Base-by-base conservation (phyloP, 1,139 yeast species). In the Taphrina pruni region DNA sequence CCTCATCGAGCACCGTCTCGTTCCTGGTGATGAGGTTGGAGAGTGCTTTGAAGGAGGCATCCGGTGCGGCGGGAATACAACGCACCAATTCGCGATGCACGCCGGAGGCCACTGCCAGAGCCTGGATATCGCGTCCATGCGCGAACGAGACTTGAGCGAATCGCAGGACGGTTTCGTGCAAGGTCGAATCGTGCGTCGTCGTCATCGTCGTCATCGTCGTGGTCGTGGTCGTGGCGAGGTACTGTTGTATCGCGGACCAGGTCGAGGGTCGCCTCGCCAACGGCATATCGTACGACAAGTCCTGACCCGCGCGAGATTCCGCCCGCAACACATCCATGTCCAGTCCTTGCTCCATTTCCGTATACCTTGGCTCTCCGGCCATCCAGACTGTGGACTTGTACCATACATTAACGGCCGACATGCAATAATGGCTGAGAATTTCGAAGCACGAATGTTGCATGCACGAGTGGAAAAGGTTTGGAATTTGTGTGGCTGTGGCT, bases 21-120 rank as follows among this genome's bases (percentile, higher is more conserved):
- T 58, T 58, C 62, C 14, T 58, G 36, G 62, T 58, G 21, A 58
- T 35, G 62, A 58, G 62, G 6, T 58, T 58, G 50, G 62, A 58
- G 2, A 58, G 52, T 14, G 62, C 62, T 17, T 45, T 58, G 54
- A 36, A 58, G 14, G 62, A 52, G 26, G 46, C 21, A 7, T 45
- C 41, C 20, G 54, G 26, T 12, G 12, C 21, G 21, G 32, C 21
- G 38, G 39, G 21, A 11, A 45, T 26, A 20, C 32, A 26, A 17
- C 14, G 26, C 43, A 43, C 12, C 26, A 58, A 17, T 20, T 20
- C 51, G 20, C 12, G n/a, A 45, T 58, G 62, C 6, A 58, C 46
- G 41, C 43, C 38, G 46, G 2, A 21, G 5, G 1, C 2, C 14
- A 45, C 21, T 6, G 62, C 62, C 43, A 58, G 21, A 6, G 17